Evolutionary conservation across 306 rosid species (phyloP), one percentile per base, ranked within the genome.

Genomic region (Lotus japonicus): DNA sequence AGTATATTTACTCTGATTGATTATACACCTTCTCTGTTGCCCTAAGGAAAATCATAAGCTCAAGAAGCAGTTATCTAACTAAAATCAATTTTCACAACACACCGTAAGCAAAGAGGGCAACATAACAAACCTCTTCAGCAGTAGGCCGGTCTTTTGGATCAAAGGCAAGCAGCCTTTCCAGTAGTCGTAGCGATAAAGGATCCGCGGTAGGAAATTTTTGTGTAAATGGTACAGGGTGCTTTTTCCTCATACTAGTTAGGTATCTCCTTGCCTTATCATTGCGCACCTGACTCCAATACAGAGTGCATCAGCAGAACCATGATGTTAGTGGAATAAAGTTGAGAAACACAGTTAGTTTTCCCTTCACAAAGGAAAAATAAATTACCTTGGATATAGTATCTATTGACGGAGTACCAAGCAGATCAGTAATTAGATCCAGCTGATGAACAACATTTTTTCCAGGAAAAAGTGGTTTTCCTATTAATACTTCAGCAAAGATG

Each of bases 361-460:
- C 61, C 56, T 14, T 12, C 4, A 18, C 5, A 80, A 14, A 61
- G n/a, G 51, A 17, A 51, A 35, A 42, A 60, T 3, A 12, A 62
- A 57, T 69, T 84, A 88, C 98, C 86, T 77, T 83, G 66, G 97
- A 92, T 72, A 92, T 92, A 50, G 94, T 75, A 81, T 92, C 98
- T 61, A 92, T 39, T 21, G 92, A 83, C 9, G 98, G 98, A 5
- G 97, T 89, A 14, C 98, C 98, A 45, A 92, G 98, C 50, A 92
- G 78, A 86, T 92, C 97, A 28, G 97, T 89, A 89, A 92, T 92
- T 80, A 92, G 77, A 82, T 92, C 98, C 72, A 92, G 85, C 79
- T 92, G 98, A 78, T 92, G 98, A 52, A 90, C 97, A 50, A 92
- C 95, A 83, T 87, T 89, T 84, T 92, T 92, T 70, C 98, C 98